phyloP scores from a whole-genome alignment of 495 filamentous ascomycete genomes.

The Darksidea phi region DNA sequence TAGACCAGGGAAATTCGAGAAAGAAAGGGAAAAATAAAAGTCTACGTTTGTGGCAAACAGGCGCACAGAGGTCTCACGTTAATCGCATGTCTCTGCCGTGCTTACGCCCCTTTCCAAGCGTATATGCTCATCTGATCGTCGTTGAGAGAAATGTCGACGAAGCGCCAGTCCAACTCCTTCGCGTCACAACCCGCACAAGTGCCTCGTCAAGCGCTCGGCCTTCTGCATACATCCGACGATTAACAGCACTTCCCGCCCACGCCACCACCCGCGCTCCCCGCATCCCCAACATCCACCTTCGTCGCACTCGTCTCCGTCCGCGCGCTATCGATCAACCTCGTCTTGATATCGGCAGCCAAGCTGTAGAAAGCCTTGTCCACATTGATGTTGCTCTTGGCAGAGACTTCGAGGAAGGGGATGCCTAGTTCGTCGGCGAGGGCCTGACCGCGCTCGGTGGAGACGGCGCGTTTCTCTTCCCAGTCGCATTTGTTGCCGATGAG shows the following conservation, averaged over 20 bases:
- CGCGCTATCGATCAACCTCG: slow-evolving; percentile 81
- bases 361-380: slow-evolving; percentile 98
- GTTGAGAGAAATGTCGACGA: too few species aligned
- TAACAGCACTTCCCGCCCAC: slow-evolving; percentile 86
- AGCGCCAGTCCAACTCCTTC: too few species aligned
- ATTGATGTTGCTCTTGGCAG: slow-evolving; percentile 98
- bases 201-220: too few species aligned
- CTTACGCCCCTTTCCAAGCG: too few species aligned
- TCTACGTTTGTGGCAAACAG: too few species aligned
- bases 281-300: slow-evolving; percentile 33
- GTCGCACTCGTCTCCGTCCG: slow-evolving; percentile 58
- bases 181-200: too few species aligned
- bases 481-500: slow-evolving; percentile 99
- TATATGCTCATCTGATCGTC: too few species aligned
- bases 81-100: too few species aligned
- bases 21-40: too few species aligned
- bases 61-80: too few species aligned
- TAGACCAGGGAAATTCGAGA: too few species aligned
- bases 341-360: slow-evolving; percentile 96
- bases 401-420: slow-evolving; percentile 98
- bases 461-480: slow-evolving; percentile 97
- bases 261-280: slow-evolving; percentile 46
- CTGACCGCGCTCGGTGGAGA: slow-evolving; percentile 91
- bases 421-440: slow-evolving; percentile 91
- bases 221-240: too few species aligned